Evolutionary conservation across 2,329 filamentous ascomycete species (phyloP).

Genomic region (Neonectria magnoliae): DNA sequence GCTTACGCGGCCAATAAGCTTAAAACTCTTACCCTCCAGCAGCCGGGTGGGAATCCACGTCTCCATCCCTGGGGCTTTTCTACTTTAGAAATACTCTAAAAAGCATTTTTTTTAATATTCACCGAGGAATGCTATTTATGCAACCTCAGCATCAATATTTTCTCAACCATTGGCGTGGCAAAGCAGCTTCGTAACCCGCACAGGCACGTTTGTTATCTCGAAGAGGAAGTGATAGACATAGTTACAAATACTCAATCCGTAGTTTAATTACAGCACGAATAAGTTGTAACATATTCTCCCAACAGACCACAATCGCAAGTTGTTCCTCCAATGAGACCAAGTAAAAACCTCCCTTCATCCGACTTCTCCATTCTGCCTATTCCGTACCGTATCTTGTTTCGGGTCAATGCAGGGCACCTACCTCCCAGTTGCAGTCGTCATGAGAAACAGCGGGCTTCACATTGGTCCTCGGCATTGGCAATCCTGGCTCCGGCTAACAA

Average conservation of each 20-base stretch:
- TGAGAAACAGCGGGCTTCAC: constrained; percentile 4
- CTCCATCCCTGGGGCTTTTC: no score
- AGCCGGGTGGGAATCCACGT: neutral
- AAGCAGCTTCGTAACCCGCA: neutral
- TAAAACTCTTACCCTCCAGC: neutral
- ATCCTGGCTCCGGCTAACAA: constrained; percentile 6
- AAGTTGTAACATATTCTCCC: neutral
- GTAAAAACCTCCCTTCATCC: neutral
- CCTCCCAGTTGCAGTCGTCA: constrained; percentile 6
- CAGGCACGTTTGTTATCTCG: neutral
- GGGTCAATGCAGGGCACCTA: neutral
- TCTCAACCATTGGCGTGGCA: neutral
- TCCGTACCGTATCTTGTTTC: neutral
- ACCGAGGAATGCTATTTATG: neutral
- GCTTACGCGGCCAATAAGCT: constrained; percentile 6
- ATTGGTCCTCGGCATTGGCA: constrained; percentile 11
- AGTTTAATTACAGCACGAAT: neutral
- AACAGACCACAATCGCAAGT: neutral
- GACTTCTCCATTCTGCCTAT: neutral
- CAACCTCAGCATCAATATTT: neutral
- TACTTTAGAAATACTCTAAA: neutral
- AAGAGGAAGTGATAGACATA: neutral
- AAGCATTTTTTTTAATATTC: neutral
- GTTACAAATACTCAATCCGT: neutral
- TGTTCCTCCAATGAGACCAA: constrained; percentile 7